A percentile compares a stretch with the other conserved stretches of the same genome.
Conservation (phyloP, 257 asterid species). For the Solanum commersonii region DNA sequence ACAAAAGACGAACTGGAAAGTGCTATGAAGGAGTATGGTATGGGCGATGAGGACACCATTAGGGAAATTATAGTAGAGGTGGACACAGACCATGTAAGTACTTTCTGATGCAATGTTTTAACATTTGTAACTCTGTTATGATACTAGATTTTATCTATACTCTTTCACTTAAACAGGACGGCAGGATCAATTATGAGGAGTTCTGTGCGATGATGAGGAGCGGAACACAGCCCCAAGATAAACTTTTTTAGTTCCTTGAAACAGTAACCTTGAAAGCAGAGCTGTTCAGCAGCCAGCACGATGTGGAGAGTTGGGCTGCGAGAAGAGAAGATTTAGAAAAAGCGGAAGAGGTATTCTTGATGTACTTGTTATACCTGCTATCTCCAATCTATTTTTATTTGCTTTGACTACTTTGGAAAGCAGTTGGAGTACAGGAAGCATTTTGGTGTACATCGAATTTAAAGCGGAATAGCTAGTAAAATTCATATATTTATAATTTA, state of each 20-base stretch:
- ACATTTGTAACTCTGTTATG: neutral
- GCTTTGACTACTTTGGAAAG: neutral
- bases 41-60: conserved; percentile 61
- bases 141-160: neutral
- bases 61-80: conserved; percentile 59
- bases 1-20: conserved; percentile 63
- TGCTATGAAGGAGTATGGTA: conserved; percentile 63
- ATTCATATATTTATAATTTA: neutral
- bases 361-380: neutral
- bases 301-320: neutral
- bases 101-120: neutral
- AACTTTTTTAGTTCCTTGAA: neutral
- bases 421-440: neutral
- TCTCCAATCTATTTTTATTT: neutral
- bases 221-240: conserved; percentile 1
- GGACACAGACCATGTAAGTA: conserved; percentile 60
- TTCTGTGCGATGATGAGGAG: conserved; percentile 2
- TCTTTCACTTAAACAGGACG: conserved; percentile 1
- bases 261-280: neutral
- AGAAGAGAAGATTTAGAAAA: neutral
- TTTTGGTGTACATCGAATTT: neutral
- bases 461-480: neutral
- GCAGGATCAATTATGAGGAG: conserved; percentile 1
- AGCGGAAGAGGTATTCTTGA: neutral
- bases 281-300: neutral